Evolutionary conservation across 2,329 filamentous ascomycete species (phyloP), one percentile per base, ranked within the genome.

Genomic region (Pleoardoris graminearum): DNA sequence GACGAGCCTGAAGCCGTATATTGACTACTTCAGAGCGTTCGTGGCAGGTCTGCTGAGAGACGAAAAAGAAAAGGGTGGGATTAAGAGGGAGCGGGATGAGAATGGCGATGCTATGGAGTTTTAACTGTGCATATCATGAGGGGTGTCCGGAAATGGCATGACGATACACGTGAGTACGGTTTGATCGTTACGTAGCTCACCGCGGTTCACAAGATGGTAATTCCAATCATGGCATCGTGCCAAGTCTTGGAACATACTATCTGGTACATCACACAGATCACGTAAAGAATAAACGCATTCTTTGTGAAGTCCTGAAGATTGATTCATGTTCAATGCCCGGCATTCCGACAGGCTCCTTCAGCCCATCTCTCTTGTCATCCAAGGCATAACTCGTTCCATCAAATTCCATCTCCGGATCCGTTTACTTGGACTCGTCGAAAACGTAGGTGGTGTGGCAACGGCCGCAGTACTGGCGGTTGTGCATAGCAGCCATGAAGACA

Each of bases 401-500:
- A 57, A 63, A 39, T 52, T 46, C 51, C 38, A 32, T 44, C 27
- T 17, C 41, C 27, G 35, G 41, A 53, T 58, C 52, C 63, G 55
- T 62, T 66, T 82, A 82, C 70, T 82, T 83, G 70, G 80, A 79
- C 76, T 87, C 84, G 75, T 87, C 85, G 75, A 87, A 87, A 74
- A 87, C 84, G 76, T 87, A 87, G 77, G 85, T 87, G 66, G 87
- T 79, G 77, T 87, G 85, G 80, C 85, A 87, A 71, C 81, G 82
- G 66, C 84, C 85, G 75, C 91, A 96, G 88, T 97, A 96, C 83
- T 99, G 95, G 79, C 94, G 91, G 83, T 99, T 96, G 82, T 96
- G 89, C 92, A 97, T 97, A 77, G 94, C 91, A 77, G 94, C 94
- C 94, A 99, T 99, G 89, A 99, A 99, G 84, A 99, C 88, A 92